phyloP scores from a whole-genome alignment of 2,329 filamentous ascomycete genomes.

The Colletotrichum liaoningense region DNA sequence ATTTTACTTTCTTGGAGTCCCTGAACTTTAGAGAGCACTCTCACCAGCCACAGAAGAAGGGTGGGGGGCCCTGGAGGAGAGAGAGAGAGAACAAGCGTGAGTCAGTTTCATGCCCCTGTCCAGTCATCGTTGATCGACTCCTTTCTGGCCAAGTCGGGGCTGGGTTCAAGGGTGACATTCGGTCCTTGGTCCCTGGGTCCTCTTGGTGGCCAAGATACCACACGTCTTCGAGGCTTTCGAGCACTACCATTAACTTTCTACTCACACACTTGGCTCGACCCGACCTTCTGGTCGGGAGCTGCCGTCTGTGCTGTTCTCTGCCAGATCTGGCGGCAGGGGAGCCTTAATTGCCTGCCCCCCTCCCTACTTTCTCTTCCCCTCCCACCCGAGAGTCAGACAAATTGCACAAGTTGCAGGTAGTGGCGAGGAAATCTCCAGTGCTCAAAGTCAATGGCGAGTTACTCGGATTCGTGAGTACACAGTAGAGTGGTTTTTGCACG shows the following conservation, averaged over 20 bases:
- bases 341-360: not conserved
- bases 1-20: not conserved
- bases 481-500: not conserved
- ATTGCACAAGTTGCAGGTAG: not conserved
- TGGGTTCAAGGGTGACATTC: not conserved
- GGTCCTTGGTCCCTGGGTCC: not conserved
- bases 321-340: constrained; percentile 8
- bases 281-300: constrained; percentile 28
- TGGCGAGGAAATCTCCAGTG: constrained; percentile 1
- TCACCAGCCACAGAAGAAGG: constrained; percentile 14
- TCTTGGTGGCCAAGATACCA: not conserved
- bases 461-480: not conserved
- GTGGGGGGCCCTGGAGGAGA: not conserved
- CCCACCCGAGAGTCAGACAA: not conserved
- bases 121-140: not conserved
- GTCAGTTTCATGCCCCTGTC: constrained; percentile 19
- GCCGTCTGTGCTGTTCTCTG: constrained; percentile 20
- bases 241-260: not conserved
- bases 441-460: not conserved
- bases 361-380: not conserved
- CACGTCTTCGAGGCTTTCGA: not conserved
- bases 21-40: not conserved
- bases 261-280: constrained; percentile 9
- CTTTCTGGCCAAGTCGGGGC: not conserved
- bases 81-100: not conserved